phyloP scores from a whole-genome alignment of 176 grass and related monocot genomes.

The Neostapfia colusana region DNA sequence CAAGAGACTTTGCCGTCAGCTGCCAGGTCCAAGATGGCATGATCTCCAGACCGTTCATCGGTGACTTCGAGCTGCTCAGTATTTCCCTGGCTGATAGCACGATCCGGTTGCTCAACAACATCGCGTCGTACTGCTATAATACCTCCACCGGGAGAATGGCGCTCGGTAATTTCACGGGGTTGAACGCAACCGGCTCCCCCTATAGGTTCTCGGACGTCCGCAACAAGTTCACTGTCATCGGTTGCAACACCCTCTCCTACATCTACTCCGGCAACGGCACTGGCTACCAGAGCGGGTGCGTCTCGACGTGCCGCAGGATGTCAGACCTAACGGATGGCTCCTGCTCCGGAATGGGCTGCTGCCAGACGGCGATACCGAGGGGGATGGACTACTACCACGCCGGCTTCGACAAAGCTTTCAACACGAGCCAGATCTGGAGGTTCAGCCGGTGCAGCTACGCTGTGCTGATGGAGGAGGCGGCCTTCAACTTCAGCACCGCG shows the following conservation, averaged over 20 bases:
- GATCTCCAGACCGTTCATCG: not conserved
- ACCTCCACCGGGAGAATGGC: not conserved
- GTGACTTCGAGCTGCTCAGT: not conserved
- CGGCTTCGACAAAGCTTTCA: fast-evolving
- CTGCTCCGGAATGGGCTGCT: slow-evolving; percentile 48
- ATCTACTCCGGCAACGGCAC: fast-evolving
- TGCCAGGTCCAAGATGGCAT: not conserved
- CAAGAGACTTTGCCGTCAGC: not conserved
- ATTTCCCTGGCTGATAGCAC: slow-evolving; percentile 1
- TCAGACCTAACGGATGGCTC: not conserved
- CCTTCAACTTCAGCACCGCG: not conserved
- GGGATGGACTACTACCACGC: not conserved
- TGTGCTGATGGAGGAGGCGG: not conserved
- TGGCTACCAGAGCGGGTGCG: slow-evolving; percentile 26
- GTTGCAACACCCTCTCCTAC: slow-evolving; percentile 37
- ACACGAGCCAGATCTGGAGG: not conserved
- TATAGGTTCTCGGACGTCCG: slow-evolving; percentile 1
- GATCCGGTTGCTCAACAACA: not conserved
- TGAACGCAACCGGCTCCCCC: fast-evolving
- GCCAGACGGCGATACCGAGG: slow-evolving; percentile 32
- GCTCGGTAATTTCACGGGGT: fast-evolving
- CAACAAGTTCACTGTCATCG: slow-evolving; percentile 54
- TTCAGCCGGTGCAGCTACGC: slow-evolving; percentile 26
- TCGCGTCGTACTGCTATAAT: slow-evolving; percentile 26
- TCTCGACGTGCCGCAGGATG: not conserved